Conservation (phyloP, 2,329 filamentous ascomycete species). For the Colletotrichum orchidophilum region DNA sequence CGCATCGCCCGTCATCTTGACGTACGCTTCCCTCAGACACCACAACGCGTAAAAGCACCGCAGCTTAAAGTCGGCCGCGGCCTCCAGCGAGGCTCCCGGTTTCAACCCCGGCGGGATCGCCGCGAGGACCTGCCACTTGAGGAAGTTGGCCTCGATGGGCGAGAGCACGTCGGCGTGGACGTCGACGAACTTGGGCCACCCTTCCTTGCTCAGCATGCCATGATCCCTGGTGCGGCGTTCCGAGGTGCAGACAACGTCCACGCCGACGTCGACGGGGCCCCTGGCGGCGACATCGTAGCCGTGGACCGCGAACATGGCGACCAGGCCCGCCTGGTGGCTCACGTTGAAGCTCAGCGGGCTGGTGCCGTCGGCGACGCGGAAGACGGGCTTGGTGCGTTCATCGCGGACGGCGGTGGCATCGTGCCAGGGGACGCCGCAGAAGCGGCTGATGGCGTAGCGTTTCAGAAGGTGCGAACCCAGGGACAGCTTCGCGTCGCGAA, state of each 20-base stretch:
- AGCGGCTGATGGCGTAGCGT: conserved; percentile 71
- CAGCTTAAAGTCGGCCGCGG: conserved; percentile 68
- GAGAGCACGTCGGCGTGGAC: conserved; percentile 78
- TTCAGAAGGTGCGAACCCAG: conserved; percentile 79
- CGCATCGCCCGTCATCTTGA: conserved; percentile 85
- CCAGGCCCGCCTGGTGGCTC: conserved; percentile 80
- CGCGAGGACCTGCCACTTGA: conserved; percentile 58
- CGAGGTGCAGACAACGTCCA: conserved; percentile 79
- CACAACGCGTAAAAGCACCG: conserved; percentile 80
- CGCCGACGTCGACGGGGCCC: conserved; percentile 64
- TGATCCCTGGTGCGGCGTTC: conserved; percentile 74
- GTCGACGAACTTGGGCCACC: conserved; percentile 75
- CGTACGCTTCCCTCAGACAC: conserved; percentile 83
- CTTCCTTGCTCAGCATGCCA: conserved; percentile 61
- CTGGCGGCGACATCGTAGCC: conserved; percentile 37
- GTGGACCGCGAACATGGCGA: conserved; percentile 69
- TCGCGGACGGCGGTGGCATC: conserved; percentile 66
- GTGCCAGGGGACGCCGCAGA: conserved; percentile 68
- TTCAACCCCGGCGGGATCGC: conserved; percentile 35
- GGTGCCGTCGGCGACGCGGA: conserved; percentile 55
- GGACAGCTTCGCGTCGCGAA: conserved; percentile 78
- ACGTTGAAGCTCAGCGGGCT: conserved; percentile 75
- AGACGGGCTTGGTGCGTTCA: conserved; percentile 63
- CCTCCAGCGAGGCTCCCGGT: conserved; percentile 42
- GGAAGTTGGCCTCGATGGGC: conserved; percentile 66